A percentile compares a stretch with the other conserved stretches of the same genome.
Conservation (phyloP, 2,329 filamentous ascomycete genomes). For the Aspergillus felis region DNA sequence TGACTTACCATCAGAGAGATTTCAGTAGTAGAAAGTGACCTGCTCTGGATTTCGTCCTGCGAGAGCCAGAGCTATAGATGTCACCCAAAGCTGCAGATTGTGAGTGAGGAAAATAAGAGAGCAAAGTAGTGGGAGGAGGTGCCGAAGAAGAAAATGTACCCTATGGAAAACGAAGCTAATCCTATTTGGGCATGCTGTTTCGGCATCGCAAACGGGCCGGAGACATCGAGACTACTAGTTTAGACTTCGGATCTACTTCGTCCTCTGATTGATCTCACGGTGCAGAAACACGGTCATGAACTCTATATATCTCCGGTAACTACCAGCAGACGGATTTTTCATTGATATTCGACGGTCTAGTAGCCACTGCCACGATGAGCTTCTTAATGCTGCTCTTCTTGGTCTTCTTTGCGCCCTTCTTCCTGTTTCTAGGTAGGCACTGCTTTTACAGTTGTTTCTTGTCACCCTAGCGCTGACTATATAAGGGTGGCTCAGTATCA, state of each 20-base stretch:
- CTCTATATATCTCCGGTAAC: not conserved
- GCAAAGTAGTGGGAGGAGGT: constrained; percentile 8
- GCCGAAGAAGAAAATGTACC: constrained; percentile 17
- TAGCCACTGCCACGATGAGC: constrained; percentile 21
- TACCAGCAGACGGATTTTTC: not conserved
- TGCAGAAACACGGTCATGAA: not conserved
- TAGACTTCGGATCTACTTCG: not conserved
- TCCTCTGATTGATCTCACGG: not conserved
- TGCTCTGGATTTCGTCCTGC: constrained; percentile 24
- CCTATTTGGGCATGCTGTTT: constrained; percentile 5
- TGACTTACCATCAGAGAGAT: constrained; percentile 29
- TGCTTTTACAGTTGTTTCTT: not conserved
- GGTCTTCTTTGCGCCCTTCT: constrained; percentile 35
- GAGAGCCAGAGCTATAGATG: constrained; percentile 20
- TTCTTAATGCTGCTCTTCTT: constrained; percentile 33
- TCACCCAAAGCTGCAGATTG: not conserved
- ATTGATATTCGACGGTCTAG: not conserved
- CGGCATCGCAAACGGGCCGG: not conserved
- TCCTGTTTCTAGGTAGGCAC: constrained; percentile 33
- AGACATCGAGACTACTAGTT: not conserved
- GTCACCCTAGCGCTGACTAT: constrained; percentile 18
- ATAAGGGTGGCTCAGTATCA: constrained; percentile 49
- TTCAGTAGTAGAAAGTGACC: constrained; percentile 2
- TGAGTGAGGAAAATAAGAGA: constrained; percentile 10
- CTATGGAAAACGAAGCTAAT: constrained; percentile 3